Base-by-base conservation (phyloP, 2,329 filamentous ascomycete genomes). In the Coleophoma eucalyptorum region DNA sequence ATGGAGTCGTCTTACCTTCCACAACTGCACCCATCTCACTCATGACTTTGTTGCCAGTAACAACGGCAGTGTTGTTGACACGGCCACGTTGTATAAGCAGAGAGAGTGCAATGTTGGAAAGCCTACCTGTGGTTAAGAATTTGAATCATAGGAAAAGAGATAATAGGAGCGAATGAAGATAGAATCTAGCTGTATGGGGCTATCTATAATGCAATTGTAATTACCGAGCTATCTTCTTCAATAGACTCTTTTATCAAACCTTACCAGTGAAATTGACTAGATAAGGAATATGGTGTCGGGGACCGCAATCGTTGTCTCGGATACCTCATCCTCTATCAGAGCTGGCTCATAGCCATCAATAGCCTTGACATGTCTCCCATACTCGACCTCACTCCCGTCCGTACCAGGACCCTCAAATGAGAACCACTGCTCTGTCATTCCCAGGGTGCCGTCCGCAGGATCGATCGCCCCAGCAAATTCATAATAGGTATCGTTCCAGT, bases 1-100 rank as follows among this genome's bases (percentile, higher is more conserved):
- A 20, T 72, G 68, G 66, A 65, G 60, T 43, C 62, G 57, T 40
- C 56, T 73, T 42, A 69, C 65, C 2, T 70, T 73, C 52, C 68
- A 71, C 58, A 72, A 73, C 56, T 60, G 62, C 46, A 66, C 67
- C 3, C 69, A 72, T 52, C 38, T 73, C 59, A 67, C 64, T 13
- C 66, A 69, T 53, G 63, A 71, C 19, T 68, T 68, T 43, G 54
- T 72, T 43, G 12, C 26, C 26, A 26, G 26, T 8, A 26, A 26
- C 26, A 26, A 26, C 26, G 26, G 26, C 26, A 26, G 6, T 2
- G 26, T 26, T 2, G 6, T 26, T 26, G 26, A 26, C 4, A 26
- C 26, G 26, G 26, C 26, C 26, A 26, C 26, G 6, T 26, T 26
- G 26, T 26, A 26, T 8, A 26, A 26, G 26, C 2, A 26, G 6